phyloP scores from a whole-genome alignment of 208 protist genomes.

The Leishmania mexicana region DNA sequence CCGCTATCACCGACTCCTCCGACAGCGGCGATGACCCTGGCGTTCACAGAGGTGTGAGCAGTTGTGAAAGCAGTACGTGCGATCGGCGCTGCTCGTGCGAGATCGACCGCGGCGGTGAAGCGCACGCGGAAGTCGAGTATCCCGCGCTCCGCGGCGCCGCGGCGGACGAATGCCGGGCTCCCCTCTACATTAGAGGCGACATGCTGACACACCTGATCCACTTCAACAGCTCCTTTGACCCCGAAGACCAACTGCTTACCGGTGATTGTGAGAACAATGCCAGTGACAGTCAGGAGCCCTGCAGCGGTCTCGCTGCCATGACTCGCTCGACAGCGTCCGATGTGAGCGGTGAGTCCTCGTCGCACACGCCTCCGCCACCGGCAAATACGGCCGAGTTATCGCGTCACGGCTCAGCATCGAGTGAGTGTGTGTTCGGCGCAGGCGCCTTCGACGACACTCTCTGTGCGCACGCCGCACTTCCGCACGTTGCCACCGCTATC shows the following conservation, averaged over 20 bases:
- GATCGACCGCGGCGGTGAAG: not conserved
- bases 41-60: slow-evolving; percentile 1
- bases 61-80: not conserved
- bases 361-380: slow-evolving; percentile 4
- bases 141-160: not conserved
- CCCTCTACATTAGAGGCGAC: not conserved
- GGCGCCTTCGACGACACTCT: not conserved
- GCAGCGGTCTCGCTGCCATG: not conserved
- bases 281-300: slow-evolving; percentile 6
- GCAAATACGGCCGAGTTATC: not conserved
- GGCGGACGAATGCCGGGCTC: not conserved
- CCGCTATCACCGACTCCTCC: slow-evolving; percentile 11
- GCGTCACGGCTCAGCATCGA: not conserved
- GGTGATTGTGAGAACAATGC: not conserved
- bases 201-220: slow-evolving; percentile 6
- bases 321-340: slow-evolving; percentile 8
- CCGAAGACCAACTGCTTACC: not conserved
- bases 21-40: slow-evolving; percentile 7
- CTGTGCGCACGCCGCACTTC: not conserved
- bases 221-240: not conserved
- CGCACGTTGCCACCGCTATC: slow-evolving; percentile 24
- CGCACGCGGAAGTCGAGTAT: slow-evolving; percentile 1
- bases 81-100: slow-evolving; percentile 4
- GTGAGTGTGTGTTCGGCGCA: not conserved
- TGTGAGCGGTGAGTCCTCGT: slow-evolving; percentile 3